Evolutionary conservation across 345 rosid genomes (phyloP), one percentile per base, ranked within the genome.

Genomic region (Noccaea caerulescens): DNA sequence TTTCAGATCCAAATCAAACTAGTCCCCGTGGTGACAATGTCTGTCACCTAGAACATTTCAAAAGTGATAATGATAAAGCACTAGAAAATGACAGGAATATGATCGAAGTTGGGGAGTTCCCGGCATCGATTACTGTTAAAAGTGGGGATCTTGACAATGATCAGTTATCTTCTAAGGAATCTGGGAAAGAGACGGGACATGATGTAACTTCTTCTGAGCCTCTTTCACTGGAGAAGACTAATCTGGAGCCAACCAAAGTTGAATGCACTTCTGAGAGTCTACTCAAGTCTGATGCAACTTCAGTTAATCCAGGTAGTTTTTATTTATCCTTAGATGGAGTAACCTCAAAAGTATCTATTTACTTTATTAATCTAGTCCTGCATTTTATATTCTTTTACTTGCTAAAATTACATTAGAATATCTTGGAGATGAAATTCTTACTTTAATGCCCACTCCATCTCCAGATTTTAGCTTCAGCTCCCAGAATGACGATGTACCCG

Each of bases 381-480:
- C 66, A 23, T 44, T 53, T 63, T 46, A 73, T 77, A 61, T 68
- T 66, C 63, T 56, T 60, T 82, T 80, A 63, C 72, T 45, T 20
- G 63, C 47, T 44, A 54, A 34, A 36, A 4, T 54, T 56, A 43
- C 69, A 52, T 61, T 51, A 60, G 50, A 45, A 55, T n/a, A 49
- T 63, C 14, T 34, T 38, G 10, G 68, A 80, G 75, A 75, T 66
- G 80, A 77, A 71, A 69, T 66, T 63, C 58, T 38, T 72, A 69
- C 67, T 55, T 69, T 81, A 32, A 69, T 66, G 56, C 72, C 77
- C 72, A 63, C 72, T 80, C 75, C 72, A n/a, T 84, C 75, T 58
- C 69, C 87, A 62, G 87, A 85, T 80, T 68, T 84, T 52, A 66
- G 78, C 76, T 80, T 76, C 72, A 81, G 85, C 79, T 32, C 76